These are phyloP conservation scores for Sechiopsis laciniata DNA, from an alignment of 306 rosid species.

Conservation along the genomic window DNA sequence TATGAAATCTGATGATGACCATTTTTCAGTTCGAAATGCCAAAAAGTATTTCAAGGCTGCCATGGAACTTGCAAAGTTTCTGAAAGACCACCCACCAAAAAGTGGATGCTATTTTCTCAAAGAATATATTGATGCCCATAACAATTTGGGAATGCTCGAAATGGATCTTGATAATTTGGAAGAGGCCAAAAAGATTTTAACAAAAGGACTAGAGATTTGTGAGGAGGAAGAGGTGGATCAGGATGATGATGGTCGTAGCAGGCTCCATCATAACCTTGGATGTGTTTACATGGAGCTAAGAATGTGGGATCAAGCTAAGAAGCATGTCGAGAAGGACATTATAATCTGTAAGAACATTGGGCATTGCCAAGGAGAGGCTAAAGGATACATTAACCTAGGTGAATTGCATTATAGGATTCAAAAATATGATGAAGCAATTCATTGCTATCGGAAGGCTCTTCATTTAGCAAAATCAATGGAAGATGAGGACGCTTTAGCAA, in stretches of 20 bases:
- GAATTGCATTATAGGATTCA: slow-evolving; percentile 65
- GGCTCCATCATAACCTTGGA: slow-evolving; percentile 94
- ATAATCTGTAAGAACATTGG: slow-evolving; percentile 61
- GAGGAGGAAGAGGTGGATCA: slow-evolving; percentile 70
- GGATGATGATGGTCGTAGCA: slow-evolving; percentile 59
- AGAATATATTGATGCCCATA: slow-evolving; percentile 80
- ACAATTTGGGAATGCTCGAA: slow-evolving; percentile 84
- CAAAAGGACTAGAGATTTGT: slow-evolving; percentile 56
- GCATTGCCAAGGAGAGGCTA: slow-evolving; percentile 85
- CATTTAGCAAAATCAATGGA: slow-evolving; percentile 59
- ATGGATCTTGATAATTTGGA: slow-evolving; percentile 71
- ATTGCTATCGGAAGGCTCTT: slow-evolving; percentile 55
- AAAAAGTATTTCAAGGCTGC: slow-evolving; percentile 68
- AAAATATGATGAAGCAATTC: slow-evolving; percentile 58
- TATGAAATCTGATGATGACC: slow-evolving; percentile 50
- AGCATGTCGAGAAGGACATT: slow-evolving; percentile 61
- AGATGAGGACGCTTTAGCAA: slow-evolving; percentile 65
- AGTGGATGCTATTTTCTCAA: slow-evolving; percentile 40
- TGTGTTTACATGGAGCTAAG: slow-evolving; percentile 65
- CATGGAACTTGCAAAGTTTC: slow-evolving; percentile 55
- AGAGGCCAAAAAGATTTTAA: slow-evolving; percentile 51
- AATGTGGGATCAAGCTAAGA: slow-evolving; percentile 59
- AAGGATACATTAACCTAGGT: slow-evolving; percentile 78
- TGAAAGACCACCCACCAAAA: slow-evolving; percentile 56
- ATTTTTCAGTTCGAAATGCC: slow-evolving; percentile 53